Evolutionary conservation across 1,284 basidiomycete species (phyloP), one percentile per base, ranked within the genome.

Genomic region (Naganishia sp.): DNA sequence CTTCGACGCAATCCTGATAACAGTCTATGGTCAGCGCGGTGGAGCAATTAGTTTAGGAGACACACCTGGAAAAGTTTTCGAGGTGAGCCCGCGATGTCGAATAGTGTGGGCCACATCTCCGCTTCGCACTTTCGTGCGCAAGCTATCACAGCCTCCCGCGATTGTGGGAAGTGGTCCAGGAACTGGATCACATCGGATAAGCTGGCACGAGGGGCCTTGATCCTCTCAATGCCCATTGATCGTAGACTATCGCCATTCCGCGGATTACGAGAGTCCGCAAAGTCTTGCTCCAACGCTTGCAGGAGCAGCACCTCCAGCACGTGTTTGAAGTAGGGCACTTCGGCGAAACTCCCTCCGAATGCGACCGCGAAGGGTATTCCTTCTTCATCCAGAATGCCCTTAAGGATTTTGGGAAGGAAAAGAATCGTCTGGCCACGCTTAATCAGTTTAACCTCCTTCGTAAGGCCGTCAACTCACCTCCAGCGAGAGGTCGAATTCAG

Each of bases 91-190:
- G 96, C 94, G 18, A 91, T 84, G 65, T 87, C 87, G 75, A 99
- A 99, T 28, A 99, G 81, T 67, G 88, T 85, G 42, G 84, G 85
- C 96, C 96, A 99, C 53, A 90, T 82, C 6, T 90, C 88, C 73
- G 95, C 86, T 79, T 99, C 96, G 3, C 94, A 99, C 82, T 99
- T 99, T 55, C 96, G 84, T 9, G 96, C 96, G 74, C 95, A 98
- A 6, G 90, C 88, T 9, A 98, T 95, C 1, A 99, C 91, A 5
- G 99, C 94, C 68, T 96, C 91, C 62, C 98, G 81, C 4, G 90
- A 86, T 61, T 86, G 88, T 67, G 92, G 89, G 75, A 98, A 99
- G 76, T 98, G 87, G 75, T 99, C 95, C 71, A 99, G 81, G 74
- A 99, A 99, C 69, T 91, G 89, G 62, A 97, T 84, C 1, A 91